These are phyloP conservation scores for Globisporangium solare DNA, from an alignment of 352 stramenopile species.

Conservation along the genomic window DNA sequence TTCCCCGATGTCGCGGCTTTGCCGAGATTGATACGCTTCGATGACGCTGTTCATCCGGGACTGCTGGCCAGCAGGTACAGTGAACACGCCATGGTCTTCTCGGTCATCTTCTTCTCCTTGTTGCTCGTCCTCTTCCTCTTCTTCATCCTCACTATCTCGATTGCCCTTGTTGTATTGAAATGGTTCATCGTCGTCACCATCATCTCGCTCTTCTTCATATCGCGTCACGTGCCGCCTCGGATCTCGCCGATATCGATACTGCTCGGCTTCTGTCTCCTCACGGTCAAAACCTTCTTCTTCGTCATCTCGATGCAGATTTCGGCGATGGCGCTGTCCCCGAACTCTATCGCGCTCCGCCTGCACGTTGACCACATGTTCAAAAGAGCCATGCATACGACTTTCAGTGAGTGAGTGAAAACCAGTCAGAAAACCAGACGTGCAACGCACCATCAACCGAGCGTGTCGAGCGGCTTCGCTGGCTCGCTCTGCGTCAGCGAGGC, in stretches of 20 bases:
- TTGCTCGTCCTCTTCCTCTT: slow-evolving; percentile 4
- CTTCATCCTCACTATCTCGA: neutral
- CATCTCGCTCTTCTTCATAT: slow-evolving; percentile 16
- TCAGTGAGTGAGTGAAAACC: neutral
- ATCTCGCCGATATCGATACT: slow-evolving; percentile 3
- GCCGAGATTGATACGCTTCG: slow-evolving; percentile 10
- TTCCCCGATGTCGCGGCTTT: neutral
- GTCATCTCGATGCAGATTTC: slow-evolving; percentile 4
- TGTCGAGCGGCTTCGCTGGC: slow-evolving; percentile 27
- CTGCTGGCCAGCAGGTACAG: neutral
- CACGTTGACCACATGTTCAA: no score
- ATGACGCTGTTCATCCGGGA: slow-evolving; percentile 14
- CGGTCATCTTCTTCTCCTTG: slow-evolving; percentile 5
- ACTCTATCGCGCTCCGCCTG: neutral
- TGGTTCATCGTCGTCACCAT: slow-evolving; percentile 23
- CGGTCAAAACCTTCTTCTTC: slow-evolving; percentile 8
- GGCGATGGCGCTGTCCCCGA: neutral
- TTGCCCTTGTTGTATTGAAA: slow-evolving; percentile 20
- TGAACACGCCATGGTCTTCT: slow-evolving; percentile 3
- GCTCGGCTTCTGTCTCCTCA: neutral
- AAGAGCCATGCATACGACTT: no score
- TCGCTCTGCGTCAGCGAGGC: slow-evolving; percentile 37
- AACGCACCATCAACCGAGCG: slow-evolving; percentile 30
- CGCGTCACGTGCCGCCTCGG: no score
- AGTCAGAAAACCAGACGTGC: neutral